These are phyloP conservation scores for Mycena vitilis DNA, from an alignment of 768 basidiomycete genomes.

Conservation along the genomic window DNA sequence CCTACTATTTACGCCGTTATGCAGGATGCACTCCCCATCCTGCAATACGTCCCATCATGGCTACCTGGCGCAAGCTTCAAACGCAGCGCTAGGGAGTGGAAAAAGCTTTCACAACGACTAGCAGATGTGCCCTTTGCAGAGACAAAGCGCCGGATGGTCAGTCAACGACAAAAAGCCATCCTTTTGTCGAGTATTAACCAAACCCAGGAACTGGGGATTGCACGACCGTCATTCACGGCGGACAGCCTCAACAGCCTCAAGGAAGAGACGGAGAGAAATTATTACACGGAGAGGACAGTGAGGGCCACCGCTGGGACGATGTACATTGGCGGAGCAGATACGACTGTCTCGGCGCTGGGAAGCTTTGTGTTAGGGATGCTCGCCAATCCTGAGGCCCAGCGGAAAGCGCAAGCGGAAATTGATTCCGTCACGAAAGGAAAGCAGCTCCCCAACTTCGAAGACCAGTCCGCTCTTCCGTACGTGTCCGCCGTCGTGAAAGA, in stretches of 20 bases:
- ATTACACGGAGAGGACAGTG: constrained; percentile 9
- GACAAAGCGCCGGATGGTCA: constrained; percentile 15
- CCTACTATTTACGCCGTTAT: background rate
- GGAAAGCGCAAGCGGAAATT: background rate
- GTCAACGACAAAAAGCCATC: background rate
- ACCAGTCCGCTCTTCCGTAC: background rate
- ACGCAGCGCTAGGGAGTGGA: constrained; percentile 1
- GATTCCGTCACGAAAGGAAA: background rate
- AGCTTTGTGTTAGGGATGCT: constrained; percentile 13
- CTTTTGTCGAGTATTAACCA: too few relatives aligned
- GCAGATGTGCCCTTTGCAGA: constrained; percentile 6
- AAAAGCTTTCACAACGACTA: background rate
- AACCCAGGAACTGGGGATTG: constrained; percentile 7
- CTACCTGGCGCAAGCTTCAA: constrained; percentile 9
- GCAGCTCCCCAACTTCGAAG: background rate
- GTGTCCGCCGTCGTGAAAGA: constrained; percentile 8
- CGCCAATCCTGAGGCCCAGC: background rate
- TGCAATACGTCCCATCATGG: constrained; percentile 16
- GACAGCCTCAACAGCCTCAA: constrained; percentile 2
- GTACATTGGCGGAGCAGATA: constrained; percentile 17
- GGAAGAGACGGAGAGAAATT: background rate
- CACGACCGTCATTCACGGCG: constrained; percentile 7
- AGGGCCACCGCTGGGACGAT: constrained; percentile 2
- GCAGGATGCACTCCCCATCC: constrained; percentile 6
- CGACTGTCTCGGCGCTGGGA: constrained; percentile 11